Conservation (phyloP, 768 basidiomycete species). For the Suillus placidus region DNA sequence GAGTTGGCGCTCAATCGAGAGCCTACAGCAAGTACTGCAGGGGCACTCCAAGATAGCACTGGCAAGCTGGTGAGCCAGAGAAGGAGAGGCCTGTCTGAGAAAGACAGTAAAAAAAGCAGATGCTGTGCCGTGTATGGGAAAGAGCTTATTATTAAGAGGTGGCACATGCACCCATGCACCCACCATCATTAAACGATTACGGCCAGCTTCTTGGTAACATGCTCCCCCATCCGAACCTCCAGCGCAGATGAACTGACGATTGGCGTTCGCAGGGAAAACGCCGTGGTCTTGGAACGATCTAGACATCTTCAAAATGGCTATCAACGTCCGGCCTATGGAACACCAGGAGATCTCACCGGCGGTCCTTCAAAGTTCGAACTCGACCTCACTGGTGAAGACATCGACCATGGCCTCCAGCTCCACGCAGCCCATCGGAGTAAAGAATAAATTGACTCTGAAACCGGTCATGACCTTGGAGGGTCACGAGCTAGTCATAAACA, state of each 20-base stretch:
- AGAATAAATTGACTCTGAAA: background rate
- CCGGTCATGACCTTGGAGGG: background rate
- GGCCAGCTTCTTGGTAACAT: background rate
- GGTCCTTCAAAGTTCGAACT: no score
- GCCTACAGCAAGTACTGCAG: no score
- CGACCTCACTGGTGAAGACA: background rate
- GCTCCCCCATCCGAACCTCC: background rate
- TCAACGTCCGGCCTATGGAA: background rate
- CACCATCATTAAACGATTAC: background rate
- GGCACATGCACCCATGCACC: background rate
- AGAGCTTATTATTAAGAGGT: background rate
- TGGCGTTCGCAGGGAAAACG: background rate
- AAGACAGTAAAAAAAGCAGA: background rate
- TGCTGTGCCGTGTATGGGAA: background rate
- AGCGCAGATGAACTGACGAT: background rate
- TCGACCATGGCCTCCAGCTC: background rate
- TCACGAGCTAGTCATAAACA: background rate
- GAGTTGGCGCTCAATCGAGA: no score
- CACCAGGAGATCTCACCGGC: background rate
- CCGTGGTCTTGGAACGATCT: background rate
- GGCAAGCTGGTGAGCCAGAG: no score
- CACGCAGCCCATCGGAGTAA: background rate
- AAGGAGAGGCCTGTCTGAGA: background rate
- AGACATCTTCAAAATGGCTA: background rate
- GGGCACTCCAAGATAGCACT: background rate